Evolutionary conservation across 495 filamentous ascomycete species (phyloP), one percentile per base, ranked within the genome.

Genomic region (Tuber umbilicatum): DNA sequence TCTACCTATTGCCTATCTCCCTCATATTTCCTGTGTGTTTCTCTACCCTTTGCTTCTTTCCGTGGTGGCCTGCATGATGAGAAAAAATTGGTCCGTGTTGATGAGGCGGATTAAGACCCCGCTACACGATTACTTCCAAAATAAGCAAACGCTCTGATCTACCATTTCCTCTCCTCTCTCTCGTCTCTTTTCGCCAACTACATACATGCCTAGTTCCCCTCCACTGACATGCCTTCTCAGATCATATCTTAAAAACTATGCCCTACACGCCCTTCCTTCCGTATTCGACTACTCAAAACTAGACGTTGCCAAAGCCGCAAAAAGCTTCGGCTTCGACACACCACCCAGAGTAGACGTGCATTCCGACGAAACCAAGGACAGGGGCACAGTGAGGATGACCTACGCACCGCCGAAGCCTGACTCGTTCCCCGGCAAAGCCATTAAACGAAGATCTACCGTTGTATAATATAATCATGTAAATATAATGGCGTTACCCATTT

Each of bases 61-160:
- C 21, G 21, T 70, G 47, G 27, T 40, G 68, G 27, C 68, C 75
- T 60, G 50, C 31, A 77, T 82, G 80, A 81, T 82, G 80, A 79
- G 73, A 85, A 84, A 17, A 76, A 73, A 82, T 86, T 87, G 85
- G 86, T 87, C 86, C 86, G 86, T 87, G 86, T 87, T 87, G 76
- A 86, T 85, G 86, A 87, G 83, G 85, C 84, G 85, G 86, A 85
- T 84, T 87, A 86, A 87, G 86, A 87, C 86, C 84, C 86, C 83
- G 85, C 84, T 75, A 78, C 78, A 85, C 85, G 86, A 86, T 79
- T 64, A 64, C 55, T 64, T 64, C 55, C 55, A 85, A 84, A 83
- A 83, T 83, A 77, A 74, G 79, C 81, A 84, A 79, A 82, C 77
- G 80, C 80, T 83, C 80, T 78, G 50, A 74, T 71, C 71, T 70